Conservation (phyloP, 2,329 filamentous ascomycete species). For the Penicillium sp. region DNA sequence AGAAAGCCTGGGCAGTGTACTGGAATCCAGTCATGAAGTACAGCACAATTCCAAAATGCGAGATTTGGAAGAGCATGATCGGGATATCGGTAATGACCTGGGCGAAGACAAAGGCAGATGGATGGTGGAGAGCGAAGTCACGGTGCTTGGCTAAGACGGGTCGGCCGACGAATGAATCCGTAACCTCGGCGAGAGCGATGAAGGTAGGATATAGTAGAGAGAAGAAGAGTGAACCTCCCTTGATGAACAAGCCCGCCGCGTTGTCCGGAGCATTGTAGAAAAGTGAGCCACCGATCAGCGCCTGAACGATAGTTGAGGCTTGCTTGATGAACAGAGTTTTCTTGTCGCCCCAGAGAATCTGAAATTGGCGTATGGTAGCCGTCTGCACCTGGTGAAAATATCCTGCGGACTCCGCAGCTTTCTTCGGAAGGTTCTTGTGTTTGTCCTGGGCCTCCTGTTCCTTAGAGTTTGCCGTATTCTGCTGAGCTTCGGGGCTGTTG, state of each 20-base stretch:
- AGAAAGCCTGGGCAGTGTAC: conserved; percentile 38
- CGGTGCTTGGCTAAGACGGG: conserved; percentile 60
- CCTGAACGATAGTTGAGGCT: conserved; percentile 54
- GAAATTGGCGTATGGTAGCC: conserved; percentile 58
- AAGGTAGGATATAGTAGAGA: conserved; percentile 59
- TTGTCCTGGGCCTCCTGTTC: background rate
- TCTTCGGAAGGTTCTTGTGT: conserved; percentile 11
- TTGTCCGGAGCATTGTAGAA: conserved; percentile 61
- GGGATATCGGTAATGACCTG: conserved; percentile 50
- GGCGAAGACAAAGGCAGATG: conserved; percentile 39
- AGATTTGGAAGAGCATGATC: conserved; percentile 59
- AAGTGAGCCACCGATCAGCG: conserved; percentile 61
- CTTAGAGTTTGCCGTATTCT: background rate
- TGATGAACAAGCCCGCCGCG: conserved; percentile 59
- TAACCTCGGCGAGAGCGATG: conserved; percentile 63
- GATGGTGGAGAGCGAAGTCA: conserved; percentile 57
- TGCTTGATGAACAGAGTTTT: conserved; percentile 61
- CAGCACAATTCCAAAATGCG: conserved; percentile 56
- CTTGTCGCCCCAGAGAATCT: conserved; percentile 62
- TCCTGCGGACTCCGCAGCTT: conserved; percentile 54
- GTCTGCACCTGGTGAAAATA: conserved; percentile 57
- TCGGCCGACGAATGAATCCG: conserved; percentile 56
- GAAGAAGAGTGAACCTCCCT: conserved; percentile 61
- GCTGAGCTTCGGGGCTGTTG: background rate
- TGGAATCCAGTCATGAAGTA: conserved; percentile 64